Base-by-base conservation (phyloP, 2,329 filamentous ascomycete species). In the Daldinia eschscholtzii region DNA sequence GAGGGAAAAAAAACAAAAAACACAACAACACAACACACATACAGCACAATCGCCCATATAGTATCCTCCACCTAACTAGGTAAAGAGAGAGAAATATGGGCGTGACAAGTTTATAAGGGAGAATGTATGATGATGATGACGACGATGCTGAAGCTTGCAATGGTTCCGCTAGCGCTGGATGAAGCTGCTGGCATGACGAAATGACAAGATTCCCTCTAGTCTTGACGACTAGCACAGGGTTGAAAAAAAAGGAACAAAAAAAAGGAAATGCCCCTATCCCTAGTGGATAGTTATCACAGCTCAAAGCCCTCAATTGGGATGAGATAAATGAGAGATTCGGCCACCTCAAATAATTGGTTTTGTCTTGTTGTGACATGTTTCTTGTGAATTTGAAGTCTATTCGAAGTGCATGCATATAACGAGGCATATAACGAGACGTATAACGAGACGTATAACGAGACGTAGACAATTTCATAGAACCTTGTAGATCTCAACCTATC, bases 311-410 rank as follows among this genome's bases (percentile, higher is more conserved):
- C 73, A 72, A 72, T 77, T 67, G 73, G 76, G 79, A 76, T 71
- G 76, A 74, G 75, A 77, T 39, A 80, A 57, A 80, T 80, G 78
- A 78, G 76, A 79, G 73, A 79, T 75, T 78, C 77, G 78, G 79
- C 79, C 79, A 76, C 76, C 79, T 80, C 79, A 75, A 20, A 18
- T 58, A 50, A 50, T 4, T 62, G 53, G 23, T 15, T 13, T 60
- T 62, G 55, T 44, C 10, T 37, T 48, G 5, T 46, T 37, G 67
- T 69, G 65, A 67, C 30, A n/a, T 68, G 44, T 44, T 18, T 44
- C 5, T 44, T 35, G 39, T 35, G 10, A 9, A 9, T 35, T 35
- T 35, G 6, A 33, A 33, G 20, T 23, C 30, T 35, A 35, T 35
- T 7, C 4, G 33, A 35, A 35, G 33, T 33, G 9, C 7, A 33